phyloP scores from a whole-genome alignment of 2,329 filamentous ascomycete genomes.

The Cyphellophora europaea region DNA sequence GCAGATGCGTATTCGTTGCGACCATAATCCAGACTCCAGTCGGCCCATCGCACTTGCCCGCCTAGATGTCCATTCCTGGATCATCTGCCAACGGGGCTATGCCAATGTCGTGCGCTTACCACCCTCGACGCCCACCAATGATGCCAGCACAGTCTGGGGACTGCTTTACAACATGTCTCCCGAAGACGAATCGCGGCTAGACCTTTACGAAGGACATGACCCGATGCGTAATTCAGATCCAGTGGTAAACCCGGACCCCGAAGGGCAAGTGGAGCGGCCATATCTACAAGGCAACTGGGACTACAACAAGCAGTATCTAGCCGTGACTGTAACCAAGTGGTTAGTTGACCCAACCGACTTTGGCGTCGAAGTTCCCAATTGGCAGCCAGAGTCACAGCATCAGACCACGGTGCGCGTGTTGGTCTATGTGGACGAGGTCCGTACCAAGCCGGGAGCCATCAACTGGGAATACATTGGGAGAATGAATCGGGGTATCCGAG shows the following conservation, averaged over 20 bases:
- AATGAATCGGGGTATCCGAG: slow-evolving; percentile 34
- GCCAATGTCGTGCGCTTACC: slow-evolving; percentile 30
- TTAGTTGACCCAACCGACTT: slow-evolving; percentile 11
- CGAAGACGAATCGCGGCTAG: slow-evolving; percentile 26
- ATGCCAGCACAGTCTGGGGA: slow-evolving; percentile 25
- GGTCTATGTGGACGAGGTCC: slow-evolving; percentile 33
- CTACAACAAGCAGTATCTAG: slow-evolving; percentile 20
- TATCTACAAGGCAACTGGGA: slow-evolving; percentile 17
- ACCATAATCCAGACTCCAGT: slow-evolving; percentile 23
- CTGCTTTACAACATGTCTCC: slow-evolving; percentile 31
- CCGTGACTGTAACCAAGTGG: slow-evolving; percentile 16
- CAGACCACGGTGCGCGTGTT: slow-evolving; percentile 21
- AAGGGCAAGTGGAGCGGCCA: slow-evolving; percentile 3
- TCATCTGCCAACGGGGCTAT: slow-evolving; percentile 32
- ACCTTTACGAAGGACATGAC: slow-evolving; percentile 28
- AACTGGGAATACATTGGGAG: slow-evolving; percentile 30
- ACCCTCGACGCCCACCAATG: neutral
- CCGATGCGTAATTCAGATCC: slow-evolving; percentile 11
- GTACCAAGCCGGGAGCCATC: slow-evolving; percentile 23
- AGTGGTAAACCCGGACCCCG: slow-evolving; percentile 10
- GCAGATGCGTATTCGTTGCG: slow-evolving; percentile 31
- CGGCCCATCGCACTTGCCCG: slow-evolving; percentile 29
- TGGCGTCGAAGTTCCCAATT: slow-evolving; percentile 7
- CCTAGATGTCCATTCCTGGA: slow-evolving; percentile 29
- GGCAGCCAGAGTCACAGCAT: neutral